Evolutionary conservation across 176 grass and related monocot species (phyloP).

Genomic region (Musa beccarii): DNA sequence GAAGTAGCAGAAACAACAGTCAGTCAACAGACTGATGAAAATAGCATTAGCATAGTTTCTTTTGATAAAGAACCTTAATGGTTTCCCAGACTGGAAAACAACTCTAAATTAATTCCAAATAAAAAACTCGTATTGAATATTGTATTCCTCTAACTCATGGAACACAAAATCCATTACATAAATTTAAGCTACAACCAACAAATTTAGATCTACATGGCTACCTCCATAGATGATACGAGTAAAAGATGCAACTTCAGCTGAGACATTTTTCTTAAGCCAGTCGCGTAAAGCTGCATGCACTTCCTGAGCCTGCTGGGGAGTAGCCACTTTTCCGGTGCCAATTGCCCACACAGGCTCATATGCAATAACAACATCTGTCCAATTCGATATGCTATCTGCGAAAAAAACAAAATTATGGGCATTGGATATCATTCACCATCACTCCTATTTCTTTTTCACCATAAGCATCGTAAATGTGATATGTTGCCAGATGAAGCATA

Average conservation of each 20-base stretch:
- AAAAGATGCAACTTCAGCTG: constrained; percentile 74
- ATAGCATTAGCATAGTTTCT: no score
- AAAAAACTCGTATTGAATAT: no score
- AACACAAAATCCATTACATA: no score
- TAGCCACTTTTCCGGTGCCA: constrained; percentile 89
- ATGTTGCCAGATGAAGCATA: neutral
- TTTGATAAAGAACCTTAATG: no score
- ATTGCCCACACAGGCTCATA: constrained; percentile 99
- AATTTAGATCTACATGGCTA: constrained; percentile 4
- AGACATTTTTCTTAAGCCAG: constrained; percentile 90
- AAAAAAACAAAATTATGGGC: constrained; percentile 16
- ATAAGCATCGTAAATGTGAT: neutral
- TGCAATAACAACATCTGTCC: constrained; percentile 79
- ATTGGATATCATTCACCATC: constrained; percentile 8
- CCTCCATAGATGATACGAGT: constrained; percentile 96
- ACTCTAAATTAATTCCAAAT: no score
- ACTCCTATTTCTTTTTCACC: neutral
- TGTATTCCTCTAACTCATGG: no score
- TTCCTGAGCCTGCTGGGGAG: constrained; percentile 89
- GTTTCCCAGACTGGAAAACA: no score
- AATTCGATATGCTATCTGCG: constrained; percentile 72
- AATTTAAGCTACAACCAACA: neutral
- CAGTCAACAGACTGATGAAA: no score
- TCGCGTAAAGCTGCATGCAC: constrained; percentile 78
- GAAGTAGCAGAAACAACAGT: no score